Conservation (phyloP, 345 rosid species). For the Camelina hispida region DNA sequence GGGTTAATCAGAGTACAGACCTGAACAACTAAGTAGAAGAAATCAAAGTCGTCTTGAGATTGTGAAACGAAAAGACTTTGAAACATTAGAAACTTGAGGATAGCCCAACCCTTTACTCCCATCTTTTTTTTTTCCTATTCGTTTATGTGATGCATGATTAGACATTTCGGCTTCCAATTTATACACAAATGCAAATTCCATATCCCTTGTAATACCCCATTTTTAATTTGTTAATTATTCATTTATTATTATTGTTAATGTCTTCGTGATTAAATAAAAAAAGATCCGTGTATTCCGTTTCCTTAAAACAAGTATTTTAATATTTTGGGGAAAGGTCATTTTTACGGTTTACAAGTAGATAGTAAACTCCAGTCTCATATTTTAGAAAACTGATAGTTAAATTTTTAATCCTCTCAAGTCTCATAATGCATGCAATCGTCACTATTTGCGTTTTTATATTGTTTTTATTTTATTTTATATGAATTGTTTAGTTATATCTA, state of each 20-base stretch:
- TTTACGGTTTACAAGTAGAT: background rate
- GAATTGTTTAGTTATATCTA: no score
- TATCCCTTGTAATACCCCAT: background rate
- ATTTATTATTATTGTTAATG: background rate
- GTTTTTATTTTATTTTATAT: no score
- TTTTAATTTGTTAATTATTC: constrained; percentile 5
- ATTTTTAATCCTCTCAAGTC: no score
- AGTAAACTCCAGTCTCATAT: background rate
- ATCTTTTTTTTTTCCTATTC: background rate
- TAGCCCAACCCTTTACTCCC: constrained; percentile 30
- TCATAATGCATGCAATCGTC: background rate
- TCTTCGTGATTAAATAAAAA: background rate
- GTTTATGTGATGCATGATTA: constrained; percentile 1
- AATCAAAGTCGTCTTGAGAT: constrained; percentile 64
- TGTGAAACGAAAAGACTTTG: constrained; percentile 54
- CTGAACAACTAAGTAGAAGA: constrained; percentile 90
- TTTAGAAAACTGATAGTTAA: no score
- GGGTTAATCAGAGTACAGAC: constrained; percentile 28
- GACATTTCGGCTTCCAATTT: constrained; percentile 21
- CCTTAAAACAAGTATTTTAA: no score
- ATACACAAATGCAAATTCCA: constrained; percentile 8
- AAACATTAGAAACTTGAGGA: constrained; percentile 47
- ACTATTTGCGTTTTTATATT: background rate
- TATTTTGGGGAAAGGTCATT: background rate
- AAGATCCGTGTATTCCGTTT: no score